These are phyloP conservation scores for Turnera subulata DNA, from an alignment of 345 rosid species.

Conservation along the genomic window DNA sequence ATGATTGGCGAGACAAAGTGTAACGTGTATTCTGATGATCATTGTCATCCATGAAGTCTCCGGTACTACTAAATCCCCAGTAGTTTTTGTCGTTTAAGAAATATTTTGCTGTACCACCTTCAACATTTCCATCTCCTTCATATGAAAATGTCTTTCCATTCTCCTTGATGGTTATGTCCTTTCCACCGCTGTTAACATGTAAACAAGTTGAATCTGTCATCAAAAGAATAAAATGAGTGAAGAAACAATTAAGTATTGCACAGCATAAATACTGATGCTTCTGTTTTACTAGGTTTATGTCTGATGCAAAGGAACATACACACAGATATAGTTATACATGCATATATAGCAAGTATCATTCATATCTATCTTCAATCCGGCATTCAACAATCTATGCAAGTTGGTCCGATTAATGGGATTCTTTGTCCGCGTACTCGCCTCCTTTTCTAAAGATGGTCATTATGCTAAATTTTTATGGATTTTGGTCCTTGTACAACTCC, in stretches of 20 bases:
- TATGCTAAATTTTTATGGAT: too few species aligned
- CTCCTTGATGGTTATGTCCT: constrained; percentile 29
- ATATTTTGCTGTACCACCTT: constrained; percentile 52
- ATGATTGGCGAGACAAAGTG: constrained; percentile 20
- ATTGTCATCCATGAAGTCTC: constrained; percentile 65
- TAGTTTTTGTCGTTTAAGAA: constrained; percentile 21
- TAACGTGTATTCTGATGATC: constrained; percentile 36
- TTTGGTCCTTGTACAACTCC: too few species aligned
- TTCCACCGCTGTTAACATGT: constrained; percentile 67
- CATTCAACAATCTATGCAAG: too few species aligned
- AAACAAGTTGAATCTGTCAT: constrained; percentile 46
- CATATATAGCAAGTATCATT: too few species aligned
- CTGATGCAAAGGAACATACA: too few species aligned
- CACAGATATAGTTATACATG: too few species aligned
- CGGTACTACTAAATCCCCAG: constrained; percentile 75
- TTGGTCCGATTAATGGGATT: too few species aligned
- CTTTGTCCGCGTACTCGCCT: too few species aligned
- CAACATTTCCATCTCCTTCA: constrained; percentile 47
- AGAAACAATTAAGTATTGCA: background rate
- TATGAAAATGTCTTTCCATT: constrained; percentile 27
- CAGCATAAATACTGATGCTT: background rate
- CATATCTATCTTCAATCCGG: too few species aligned
- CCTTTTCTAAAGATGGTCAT: too few species aligned
- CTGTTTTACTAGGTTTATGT: too few species aligned
- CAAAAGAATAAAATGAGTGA: background rate